These are phyloP conservation scores for Carex parvula DNA, from an alignment of 176 grass and related monocot species.

Conservation along the genomic window DNA sequence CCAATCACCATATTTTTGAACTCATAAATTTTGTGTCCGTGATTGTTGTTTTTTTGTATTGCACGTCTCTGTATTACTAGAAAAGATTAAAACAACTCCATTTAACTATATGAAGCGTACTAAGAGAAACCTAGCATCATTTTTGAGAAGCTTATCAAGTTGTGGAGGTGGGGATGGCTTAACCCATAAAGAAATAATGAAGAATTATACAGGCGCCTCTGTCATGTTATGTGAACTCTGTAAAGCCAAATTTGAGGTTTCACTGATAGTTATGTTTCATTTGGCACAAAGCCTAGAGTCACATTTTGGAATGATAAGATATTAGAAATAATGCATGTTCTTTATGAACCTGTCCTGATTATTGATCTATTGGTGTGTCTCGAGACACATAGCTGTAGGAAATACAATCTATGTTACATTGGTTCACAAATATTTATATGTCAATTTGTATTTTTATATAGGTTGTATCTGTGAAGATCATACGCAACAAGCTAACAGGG, in stretches of 20 bases:
- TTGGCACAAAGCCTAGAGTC: background rate
- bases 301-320: background rate
- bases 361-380: background rate
- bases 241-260: background rate
- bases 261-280: background rate
- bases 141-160: background rate
- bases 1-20: background rate
- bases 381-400: background rate
- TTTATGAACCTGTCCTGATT: background rate
- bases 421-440: background rate
- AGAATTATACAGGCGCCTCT: too few relatives aligned
- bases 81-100: background rate
- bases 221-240: background rate
- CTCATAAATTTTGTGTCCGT: background rate
- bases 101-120: background rate
- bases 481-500: conserved; percentile 85
- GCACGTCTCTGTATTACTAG: background rate
- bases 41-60: background rate
- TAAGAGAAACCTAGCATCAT: background rate
- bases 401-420: background rate
- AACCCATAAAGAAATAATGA: background rate
- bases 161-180: background rate
- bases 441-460: conserved; percentile 27
- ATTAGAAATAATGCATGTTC: background rate
- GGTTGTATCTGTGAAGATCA: conserved; percentile 86